Conservation (phyloP, 1,139 yeast species). For the Zygoascus sp. region DNA sequence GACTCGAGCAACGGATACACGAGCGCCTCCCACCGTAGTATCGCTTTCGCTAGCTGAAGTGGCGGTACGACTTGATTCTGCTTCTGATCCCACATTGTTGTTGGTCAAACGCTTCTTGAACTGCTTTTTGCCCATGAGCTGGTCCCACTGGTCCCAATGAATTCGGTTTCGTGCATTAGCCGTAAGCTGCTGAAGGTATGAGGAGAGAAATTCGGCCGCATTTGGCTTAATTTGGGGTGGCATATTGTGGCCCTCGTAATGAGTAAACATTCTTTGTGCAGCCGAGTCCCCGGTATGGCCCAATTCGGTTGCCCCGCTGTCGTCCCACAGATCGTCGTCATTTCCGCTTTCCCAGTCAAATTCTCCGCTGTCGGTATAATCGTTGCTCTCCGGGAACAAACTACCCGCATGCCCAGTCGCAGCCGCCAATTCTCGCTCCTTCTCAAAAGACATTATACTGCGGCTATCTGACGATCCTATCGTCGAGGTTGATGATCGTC, state of each 20-base stretch:
- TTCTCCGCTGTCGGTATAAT: constrained; percentile 12
- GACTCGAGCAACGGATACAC: constrained; percentile 13
- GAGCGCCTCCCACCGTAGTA: constrained; percentile 16
- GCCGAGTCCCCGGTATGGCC: constrained; percentile 1
- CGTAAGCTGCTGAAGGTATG: constrained; percentile 24
- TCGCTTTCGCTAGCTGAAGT: constrained; percentile 22
- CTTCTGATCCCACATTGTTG: background rate
- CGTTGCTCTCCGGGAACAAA: constrained; percentile 1
- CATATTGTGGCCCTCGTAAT: constrained; percentile 11
- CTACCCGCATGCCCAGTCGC: background rate
- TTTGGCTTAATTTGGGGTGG: constrained; percentile 12
- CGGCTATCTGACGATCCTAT: constrained; percentile 18
- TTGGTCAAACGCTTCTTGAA: too few species aligned
- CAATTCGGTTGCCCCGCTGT: background rate
- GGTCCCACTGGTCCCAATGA: constrained; percentile 23
- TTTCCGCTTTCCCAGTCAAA: constrained; percentile 10
- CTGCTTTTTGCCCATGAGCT: constrained; percentile 1
- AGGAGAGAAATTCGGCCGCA: constrained; percentile 25
- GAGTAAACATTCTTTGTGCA: constrained; percentile 9
- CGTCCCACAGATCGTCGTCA: constrained; percentile 12
- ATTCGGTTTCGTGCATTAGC: constrained; percentile 25
- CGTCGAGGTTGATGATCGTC: constrained; percentile 23
- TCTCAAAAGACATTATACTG: background rate
- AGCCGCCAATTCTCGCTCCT: background rate
- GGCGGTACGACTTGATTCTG: constrained; percentile 2